Evolutionary conservation across 2,329 filamentous ascomycete genomes (phyloP).

Genomic region (Diaporthe citri): DNA sequence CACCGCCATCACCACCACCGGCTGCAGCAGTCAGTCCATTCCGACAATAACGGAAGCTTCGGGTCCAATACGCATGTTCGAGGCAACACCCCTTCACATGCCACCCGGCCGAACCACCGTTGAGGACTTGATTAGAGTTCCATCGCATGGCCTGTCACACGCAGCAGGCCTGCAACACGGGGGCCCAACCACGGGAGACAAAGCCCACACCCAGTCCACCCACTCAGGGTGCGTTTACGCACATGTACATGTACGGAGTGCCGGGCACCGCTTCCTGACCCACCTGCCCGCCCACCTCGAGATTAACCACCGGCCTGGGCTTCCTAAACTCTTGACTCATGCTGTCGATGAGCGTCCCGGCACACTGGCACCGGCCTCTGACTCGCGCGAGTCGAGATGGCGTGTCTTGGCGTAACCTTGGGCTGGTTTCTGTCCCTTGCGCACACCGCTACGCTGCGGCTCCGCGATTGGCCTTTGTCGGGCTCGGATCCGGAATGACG

Average conservation of each 20-base stretch:
- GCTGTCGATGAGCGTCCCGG: constrained; percentile 15
- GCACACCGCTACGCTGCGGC: constrained; percentile 31
- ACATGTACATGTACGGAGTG: not conserved
- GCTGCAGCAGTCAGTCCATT: not conserved
- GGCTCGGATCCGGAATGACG: constrained; percentile 24
- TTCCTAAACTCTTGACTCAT: constrained; percentile 14
- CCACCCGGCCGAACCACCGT: constrained; percentile 16
- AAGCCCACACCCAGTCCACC: constrained; percentile 8
- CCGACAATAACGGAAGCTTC: constrained; percentile 1
- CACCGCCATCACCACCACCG: not conserved
- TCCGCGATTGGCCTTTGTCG: constrained; percentile 20
- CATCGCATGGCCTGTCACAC: constrained; percentile 34
- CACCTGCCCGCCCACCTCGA: constrained; percentile 10
- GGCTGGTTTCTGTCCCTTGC: constrained; percentile 11
- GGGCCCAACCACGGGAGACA: not conserved
- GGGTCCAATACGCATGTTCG: not conserved
- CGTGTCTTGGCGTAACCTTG: constrained; percentile 32
- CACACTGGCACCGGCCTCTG: constrained; percentile 12
- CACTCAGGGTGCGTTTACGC: not conserved
- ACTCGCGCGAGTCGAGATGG: constrained; percentile 29
- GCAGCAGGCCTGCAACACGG: constrained; percentile 3
- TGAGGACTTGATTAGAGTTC: constrained; percentile 18
- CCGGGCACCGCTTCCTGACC: constrained; percentile 1
- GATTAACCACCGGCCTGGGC: constrained; percentile 25
- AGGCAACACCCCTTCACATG: constrained; percentile 13